A percentile compares a stretch with the other conserved stretches of the same genome.
Evolutionary conservation across 83 land plant genomes (phyloP).

Genomic region (Larix sibirica): DNA sequence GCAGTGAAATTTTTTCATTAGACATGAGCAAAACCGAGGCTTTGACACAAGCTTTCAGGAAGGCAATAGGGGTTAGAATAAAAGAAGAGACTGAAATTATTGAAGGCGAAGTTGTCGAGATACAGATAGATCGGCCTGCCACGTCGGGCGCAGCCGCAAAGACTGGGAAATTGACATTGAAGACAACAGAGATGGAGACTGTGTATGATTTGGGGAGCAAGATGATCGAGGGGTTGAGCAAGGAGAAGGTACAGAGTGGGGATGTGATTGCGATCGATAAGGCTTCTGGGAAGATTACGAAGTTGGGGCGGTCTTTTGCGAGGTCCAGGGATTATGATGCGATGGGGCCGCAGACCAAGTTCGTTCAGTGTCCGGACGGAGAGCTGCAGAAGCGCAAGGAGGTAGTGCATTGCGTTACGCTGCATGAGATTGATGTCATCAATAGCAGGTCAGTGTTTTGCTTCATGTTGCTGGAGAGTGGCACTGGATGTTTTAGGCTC

Average conservation of each 20-base stretch:
- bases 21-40: conserved; percentile 98
- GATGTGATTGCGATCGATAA: conserved; percentile 91
- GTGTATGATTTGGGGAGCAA: conserved; percentile 88
- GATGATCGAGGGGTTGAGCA: conserved; percentile 84
- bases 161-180: conserved; percentile 88
- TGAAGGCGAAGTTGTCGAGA: conserved; percentile 97
- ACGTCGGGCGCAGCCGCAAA: conserved; percentile 72
- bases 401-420: conserved; percentile 91
- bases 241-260: conserved; percentile 98
- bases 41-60: conserved; percentile 77
- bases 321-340: conserved; percentile 95
- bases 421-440: conserved; percentile 98
- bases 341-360: conserved; percentile 88
- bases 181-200: conserved; percentile 99
- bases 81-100: conserved; percentile 96
- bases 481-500: too few species aligned
- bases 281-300: conserved; percentile 88
- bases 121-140: conserved; percentile 83
- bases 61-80: conserved; percentile 37
- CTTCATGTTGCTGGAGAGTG: too few species aligned
- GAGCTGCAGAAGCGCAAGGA: conserved; percentile 97
- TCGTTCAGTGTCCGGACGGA: conserved; percentile 95
- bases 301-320: conserved; percentile 86
- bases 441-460: conserved; percentile 77
- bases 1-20: conserved; percentile 87